Base-by-base conservation (phyloP, 2,329 filamentous ascomycete species). In the Neonectria coccinea region DNA sequence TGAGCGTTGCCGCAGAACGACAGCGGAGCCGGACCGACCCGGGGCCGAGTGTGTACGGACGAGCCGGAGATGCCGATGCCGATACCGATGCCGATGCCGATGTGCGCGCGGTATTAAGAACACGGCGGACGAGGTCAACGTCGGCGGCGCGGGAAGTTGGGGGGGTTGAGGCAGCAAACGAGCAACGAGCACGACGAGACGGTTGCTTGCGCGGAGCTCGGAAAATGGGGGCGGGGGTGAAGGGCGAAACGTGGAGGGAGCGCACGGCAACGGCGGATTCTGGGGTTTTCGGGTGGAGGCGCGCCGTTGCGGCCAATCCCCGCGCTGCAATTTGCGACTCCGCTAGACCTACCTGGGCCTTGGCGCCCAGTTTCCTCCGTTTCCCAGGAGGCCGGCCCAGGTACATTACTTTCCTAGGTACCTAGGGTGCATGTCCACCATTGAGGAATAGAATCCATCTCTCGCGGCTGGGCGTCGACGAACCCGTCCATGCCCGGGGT, bases 211-310 rank as follows among this genome's bases (percentile, higher is more conserved):
- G 39, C 59, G 25, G 45, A 39, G 25, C 29, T 66, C 64, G 64
- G 65, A 59, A 67, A 64, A 67, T 67, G 65, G 65, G 65, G 65
- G 65, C 65, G 65, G 65, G 62, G 62, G 64, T 56, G 51, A 29
- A 48, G 48, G 48, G 58, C 53, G 51, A 66, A 66, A 56, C 59
- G 59, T 63, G 63, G 63, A 66, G 63, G 53, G 47, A 47, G 27
- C 27, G 33, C 27, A 33, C 42, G 52, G 52, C 57, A 52, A 52
- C 52, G 18, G 20, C 39, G 56, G 56, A 56, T 56, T 61, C 57
- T 56, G 57, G 62, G 61, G 51, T 52, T 44, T 41, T 27, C 52
- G 31, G 27, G 47, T 31, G 45, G 57, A 60, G 52, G 48, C 65
- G 65, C 57, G 60, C 56, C 42, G 60, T 44, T 57, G 10, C 29